Percentiles rank a stretch among this genome's conserved stretches.
phyloP scores from a whole-genome alignment of 176 grass and related monocot genomes.

The Miscanthus lutarioriparius region DNA sequence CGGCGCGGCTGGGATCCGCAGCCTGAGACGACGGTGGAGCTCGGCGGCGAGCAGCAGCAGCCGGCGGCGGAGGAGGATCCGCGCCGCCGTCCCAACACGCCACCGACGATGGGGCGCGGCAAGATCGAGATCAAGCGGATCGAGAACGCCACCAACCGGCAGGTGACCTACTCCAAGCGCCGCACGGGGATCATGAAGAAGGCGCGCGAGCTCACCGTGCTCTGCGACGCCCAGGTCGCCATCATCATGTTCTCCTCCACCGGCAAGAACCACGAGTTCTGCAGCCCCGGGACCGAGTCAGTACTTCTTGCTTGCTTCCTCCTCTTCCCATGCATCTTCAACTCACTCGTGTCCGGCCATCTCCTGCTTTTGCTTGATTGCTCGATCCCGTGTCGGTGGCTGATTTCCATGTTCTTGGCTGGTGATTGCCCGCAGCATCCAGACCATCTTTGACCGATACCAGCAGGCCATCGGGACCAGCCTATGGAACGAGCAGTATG shows the following conservation, averaged over 20 bases:
- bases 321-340: background rate
- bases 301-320: background rate
- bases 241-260: conserved; percentile 99
- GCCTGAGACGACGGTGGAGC: background rate
- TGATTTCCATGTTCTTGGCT: background rate
- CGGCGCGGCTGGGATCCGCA: too few relatives aligned
- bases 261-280: conserved; percentile 92
- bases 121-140: conserved; percentile 99
- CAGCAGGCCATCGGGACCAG: conserved; percentile 66
- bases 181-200: conserved; percentile 97
- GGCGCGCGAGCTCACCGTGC: conserved; percentile 89
- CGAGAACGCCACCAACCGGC: conserved; percentile 94
- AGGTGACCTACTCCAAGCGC: conserved; percentile 97
- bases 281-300: conserved; percentile 81
- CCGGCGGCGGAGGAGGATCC: background rate
- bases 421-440: conserved; percentile 45
- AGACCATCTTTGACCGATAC: conserved; percentile 88
- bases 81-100: background rate
- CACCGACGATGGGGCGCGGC: conserved; percentile 66
- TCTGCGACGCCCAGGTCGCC: conserved; percentile 93
- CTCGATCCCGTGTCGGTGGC: background rate
- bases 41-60: background rate
- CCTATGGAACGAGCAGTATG: conserved; percentile 90
- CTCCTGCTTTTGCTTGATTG: background rate
- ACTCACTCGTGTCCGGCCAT: too few relatives aligned